Base-by-base conservation (phyloP, 1,284 basidiomycete genomes). In the Ustilago vetiveriae region DNA sequence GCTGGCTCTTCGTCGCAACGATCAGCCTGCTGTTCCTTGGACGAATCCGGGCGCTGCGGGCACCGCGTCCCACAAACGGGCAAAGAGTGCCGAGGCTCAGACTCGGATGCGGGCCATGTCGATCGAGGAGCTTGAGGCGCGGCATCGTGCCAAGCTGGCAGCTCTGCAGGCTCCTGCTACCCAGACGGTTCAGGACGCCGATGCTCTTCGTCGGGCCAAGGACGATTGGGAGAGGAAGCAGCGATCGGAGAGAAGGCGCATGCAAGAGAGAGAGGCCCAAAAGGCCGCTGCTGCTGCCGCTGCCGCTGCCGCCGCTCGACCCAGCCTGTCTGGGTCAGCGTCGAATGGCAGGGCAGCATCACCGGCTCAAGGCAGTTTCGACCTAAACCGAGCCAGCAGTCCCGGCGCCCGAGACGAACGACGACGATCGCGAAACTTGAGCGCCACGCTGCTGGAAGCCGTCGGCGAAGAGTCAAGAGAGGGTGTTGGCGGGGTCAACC, bases 171-270 rank as follows among this genome's bases (percentile, higher is more conserved):
- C 53, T 11, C 72, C 72, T 3, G 62, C 63, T 6, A 71, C 54
- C 1, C 55, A 57, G 33, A 66, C 58, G 19, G 66, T 75, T 13
- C 46, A 63, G 11, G 72, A 75, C 17, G 65, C 59, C 5, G 69
- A 60, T 22, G 53, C 49, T 29, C 47, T 75, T 42, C 60, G 55
- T 9, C 35, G 33, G 22, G 72, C 70, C 11, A 68, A 64, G 32
- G 65, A 65, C 32, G 72, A 72, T 22, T 75, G 70, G 65, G 64
- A 71, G 53, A 44, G 52, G 23, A 65, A 66, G 54, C 64, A 63
- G 30, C 52, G 35, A 38, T 8, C 33, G 3, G 72, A 74, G 33
- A 58, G 55, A 24, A 57, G 57, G 35, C 43, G 67, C 37, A 71
- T 70, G 72, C 44, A 52, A 30, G 59, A 68, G 30, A 43, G 57